These are phyloP conservation scores for Rubus idaeus DNA, from an alignment of 306 rosid species.

Conservation along the genomic window DNA sequence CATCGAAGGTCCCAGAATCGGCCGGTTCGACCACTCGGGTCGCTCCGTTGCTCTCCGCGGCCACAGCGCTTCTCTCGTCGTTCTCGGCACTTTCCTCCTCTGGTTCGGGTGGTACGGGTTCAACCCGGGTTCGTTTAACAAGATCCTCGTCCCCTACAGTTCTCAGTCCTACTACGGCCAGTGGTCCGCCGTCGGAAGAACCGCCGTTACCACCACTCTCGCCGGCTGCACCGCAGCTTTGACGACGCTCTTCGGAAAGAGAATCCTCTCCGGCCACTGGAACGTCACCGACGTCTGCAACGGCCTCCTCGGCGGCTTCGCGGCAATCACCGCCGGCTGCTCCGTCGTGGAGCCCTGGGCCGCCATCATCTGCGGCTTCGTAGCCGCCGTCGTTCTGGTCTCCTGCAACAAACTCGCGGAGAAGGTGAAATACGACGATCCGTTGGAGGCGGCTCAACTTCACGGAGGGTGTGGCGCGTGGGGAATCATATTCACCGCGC, in stretches of 20 bases:
- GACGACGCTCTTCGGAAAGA: conserved; percentile 78
- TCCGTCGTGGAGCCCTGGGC: conserved; percentile 98
- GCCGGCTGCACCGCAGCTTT: conserved; percentile 85
- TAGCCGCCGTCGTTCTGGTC: conserved; percentile 57
- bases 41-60: conserved; percentile 53
- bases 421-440: conserved; percentile 59
- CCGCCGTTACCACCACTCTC: conserved; percentile 83
- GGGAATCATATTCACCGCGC: conserved; percentile 81
- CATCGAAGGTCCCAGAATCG: conserved; percentile 86
- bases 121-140: conserved; percentile 83
- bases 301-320: conserved; percentile 85
- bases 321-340: conserved; percentile 82
- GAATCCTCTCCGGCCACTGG: conserved; percentile 87
- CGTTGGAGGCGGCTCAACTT: conserved; percentile 82
- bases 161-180: conserved; percentile 57
- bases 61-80: conserved; percentile 73
- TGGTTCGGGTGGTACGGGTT: conserved; percentile 99
- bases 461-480: conserved; percentile 99
- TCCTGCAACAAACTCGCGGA: conserved; percentile 70
- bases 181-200: conserved; percentile 88
- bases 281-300: conserved; percentile 88
- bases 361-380: conserved; percentile 75
- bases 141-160: conserved; percentile 40
- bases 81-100: conserved; percentile 75
- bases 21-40: conserved; percentile 67